A percentile compares a stretch with the other conserved stretches of the same genome.
These are phyloP conservation scores for Penicillium sp. DNA, from an alignment of 2,329 filamentous ascomycete species.

Conservation along the genomic window DNA sequence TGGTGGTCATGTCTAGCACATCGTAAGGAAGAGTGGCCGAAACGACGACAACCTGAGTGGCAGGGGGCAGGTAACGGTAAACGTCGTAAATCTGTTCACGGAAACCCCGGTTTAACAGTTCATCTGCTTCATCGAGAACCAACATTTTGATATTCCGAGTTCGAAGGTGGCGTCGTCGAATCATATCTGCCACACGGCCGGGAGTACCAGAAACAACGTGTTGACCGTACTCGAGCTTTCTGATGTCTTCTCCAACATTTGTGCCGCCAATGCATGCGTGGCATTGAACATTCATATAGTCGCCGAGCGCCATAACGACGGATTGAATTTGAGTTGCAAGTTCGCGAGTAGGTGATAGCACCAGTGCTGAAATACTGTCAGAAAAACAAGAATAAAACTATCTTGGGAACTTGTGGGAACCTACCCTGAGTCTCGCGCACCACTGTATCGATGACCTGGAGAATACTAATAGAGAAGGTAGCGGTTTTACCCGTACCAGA, in stretches of 20 bases:
- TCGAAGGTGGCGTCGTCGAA: conserved; percentile 67
- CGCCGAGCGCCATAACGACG: conserved; percentile 98
- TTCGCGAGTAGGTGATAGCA: conserved; percentile 93
- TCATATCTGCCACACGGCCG: conserved; percentile 89
- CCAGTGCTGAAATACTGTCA: conserved; percentile 58
- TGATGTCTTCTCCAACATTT: conserved; percentile 95
- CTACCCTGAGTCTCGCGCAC: conserved; percentile 79
- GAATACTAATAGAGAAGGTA: conserved; percentile 93
- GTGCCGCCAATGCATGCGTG: conserved; percentile 98
- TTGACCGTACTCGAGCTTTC: conserved; percentile 94
- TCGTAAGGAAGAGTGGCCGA: conserved; percentile 96
- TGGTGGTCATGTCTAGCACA: conserved; percentile 97
- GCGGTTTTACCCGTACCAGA: conserved; percentile 96
- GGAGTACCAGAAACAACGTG: conserved; percentile 97
- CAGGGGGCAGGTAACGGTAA: conserved; percentile 91
- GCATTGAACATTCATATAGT: conserved; percentile 99
- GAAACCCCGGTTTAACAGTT: conserved; percentile 88
- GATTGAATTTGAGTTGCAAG: conserved; percentile 97
- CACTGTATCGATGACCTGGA: conserved; percentile 91
- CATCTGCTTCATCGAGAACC: conserved; percentile 71
- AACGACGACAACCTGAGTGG: conserved; percentile 97
- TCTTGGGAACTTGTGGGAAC: background rate
- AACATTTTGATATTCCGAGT: conserved; percentile 76
- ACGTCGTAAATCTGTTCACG: conserved; percentile 99
- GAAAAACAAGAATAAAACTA: background rate